Conservation (phyloP, 2,329 filamentous ascomycete genomes). For the Hypoxylon sp. region DNA sequence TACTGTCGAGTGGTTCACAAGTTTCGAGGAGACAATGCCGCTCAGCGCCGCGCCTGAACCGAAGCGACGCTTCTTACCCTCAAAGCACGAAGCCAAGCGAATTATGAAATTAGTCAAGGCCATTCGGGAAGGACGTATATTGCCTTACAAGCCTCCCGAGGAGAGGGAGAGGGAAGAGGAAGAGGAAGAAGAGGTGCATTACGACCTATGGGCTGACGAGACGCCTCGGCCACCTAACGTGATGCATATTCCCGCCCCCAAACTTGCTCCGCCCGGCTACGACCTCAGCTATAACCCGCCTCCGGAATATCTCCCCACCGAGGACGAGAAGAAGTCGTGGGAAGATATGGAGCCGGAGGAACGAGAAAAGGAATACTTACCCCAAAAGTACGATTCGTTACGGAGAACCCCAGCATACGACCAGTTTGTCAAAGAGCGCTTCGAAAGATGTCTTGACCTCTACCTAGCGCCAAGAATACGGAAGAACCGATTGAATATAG, state of each 20-base stretch:
- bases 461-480: slow-evolving; percentile 93
- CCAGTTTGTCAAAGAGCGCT: slow-evolving; percentile 90
- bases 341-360: slow-evolving; percentile 88
- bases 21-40: slow-evolving; percentile 91
- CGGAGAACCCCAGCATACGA: slow-evolving; percentile 93
- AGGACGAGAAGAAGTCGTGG: slow-evolving; percentile 85
- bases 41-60: slow-evolving; percentile 93
- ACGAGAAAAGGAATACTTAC: slow-evolving; percentile 86
- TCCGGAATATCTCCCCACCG: slow-evolving; percentile 88
- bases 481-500: slow-evolving; percentile 95
- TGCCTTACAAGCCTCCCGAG: slow-evolving; percentile 83
- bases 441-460: slow-evolving; percentile 92
- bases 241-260: slow-evolving; percentile 96
- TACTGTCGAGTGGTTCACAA: slow-evolving; percentile 92
- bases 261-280: slow-evolving; percentile 90
- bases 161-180: slow-evolving; percentile 73
- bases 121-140: slow-evolving; percentile 90
- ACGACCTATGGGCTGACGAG: slow-evolving; percentile 96
- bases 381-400: slow-evolving; percentile 81
- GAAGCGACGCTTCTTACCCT: slow-evolving; percentile 93
- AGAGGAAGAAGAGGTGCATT: slow-evolving; percentile 74
- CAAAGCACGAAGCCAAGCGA: slow-evolving; percentile 94
- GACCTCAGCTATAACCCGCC: slow-evolving; percentile 97
- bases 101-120: slow-evolving; percentile 97
- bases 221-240: slow-evolving; percentile 80